Conservation (phyloP, 169 alveolate genomes). For the Eimeria acervulina region DNA sequence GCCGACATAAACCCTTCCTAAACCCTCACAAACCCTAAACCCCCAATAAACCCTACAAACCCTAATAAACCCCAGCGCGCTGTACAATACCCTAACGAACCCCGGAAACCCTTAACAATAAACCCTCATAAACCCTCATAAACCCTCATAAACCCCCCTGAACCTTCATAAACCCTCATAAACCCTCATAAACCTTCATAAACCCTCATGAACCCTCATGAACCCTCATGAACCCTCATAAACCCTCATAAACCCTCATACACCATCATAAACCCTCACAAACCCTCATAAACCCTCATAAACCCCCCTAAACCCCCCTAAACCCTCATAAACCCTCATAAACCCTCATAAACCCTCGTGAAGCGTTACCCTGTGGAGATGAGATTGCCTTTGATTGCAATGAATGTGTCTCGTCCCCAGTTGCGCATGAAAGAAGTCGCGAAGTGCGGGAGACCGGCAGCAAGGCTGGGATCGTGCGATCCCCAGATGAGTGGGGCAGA, state of each 20-base stretch:
- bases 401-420: slow-evolving; percentile 98
- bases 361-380: slow-evolving; percentile 88
- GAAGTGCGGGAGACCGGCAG: slow-evolving; percentile 97
- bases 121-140: too few relatives aligned
- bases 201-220: too few relatives aligned
- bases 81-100: not conserved
- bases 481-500: slow-evolving; percentile 87
- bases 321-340: not conserved
- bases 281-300: not conserved
- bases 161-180: too few relatives aligned
- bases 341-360: not conserved
- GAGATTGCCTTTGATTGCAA: slow-evolving; percentile 94
- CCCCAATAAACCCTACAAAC: slow-evolving; percentile 89
- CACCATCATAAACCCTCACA: slow-evolving; percentile 57
- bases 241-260: too few relatives aligned
- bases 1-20: too few relatives aligned
- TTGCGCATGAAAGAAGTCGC: slow-evolving; percentile 95
- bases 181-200: too few relatives aligned
- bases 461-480: slow-evolving; percentile 87
- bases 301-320: not conserved
- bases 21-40: too few relatives aligned
- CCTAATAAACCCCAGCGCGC: slow-evolving; percentile 85
- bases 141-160: too few relatives aligned
- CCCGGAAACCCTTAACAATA: slow-evolving; percentile 1
- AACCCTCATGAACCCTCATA: too few relatives aligned